phyloP scores from a whole-genome alignment of 352 stramenopile species.

The Thraustotheca clavata region DNA sequence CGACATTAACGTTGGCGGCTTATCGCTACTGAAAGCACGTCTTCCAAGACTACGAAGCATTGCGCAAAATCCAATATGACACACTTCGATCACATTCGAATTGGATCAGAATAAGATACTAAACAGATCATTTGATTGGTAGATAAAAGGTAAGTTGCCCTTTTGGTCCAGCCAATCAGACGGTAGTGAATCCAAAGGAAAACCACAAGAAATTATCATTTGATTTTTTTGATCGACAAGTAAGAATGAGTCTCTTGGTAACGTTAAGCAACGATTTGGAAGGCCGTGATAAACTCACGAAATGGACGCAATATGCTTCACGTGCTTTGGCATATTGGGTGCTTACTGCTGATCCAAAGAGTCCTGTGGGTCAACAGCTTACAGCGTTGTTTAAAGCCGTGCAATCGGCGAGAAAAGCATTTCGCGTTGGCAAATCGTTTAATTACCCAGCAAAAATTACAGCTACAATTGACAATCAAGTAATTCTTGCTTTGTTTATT shows the following conservation, averaged over 20 bases:
- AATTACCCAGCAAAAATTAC: slow-evolving; percentile 77
- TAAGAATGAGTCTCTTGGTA: slow-evolving; percentile 25
- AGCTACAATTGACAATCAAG: slow-evolving; percentile 46
- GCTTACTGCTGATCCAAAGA: slow-evolving; percentile 71
- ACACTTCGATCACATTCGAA: not conserved
- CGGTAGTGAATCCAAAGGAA: not conserved
- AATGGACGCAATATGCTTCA: slow-evolving; percentile 80
- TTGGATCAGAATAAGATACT: slow-evolving; percentile 12
- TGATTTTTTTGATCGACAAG: not conserved
- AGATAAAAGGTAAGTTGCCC: not conserved
- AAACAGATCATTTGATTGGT: slow-evolving; percentile 2
- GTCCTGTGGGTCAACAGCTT: slow-evolving; percentile 55
- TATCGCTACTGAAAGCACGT: not conserved
- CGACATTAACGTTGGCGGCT: slow-evolving; percentile 62
- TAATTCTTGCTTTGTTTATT: slow-evolving; percentile 15
- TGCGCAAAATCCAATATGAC: not conserved
- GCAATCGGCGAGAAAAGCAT: slow-evolving; percentile 75
- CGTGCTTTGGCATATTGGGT: slow-evolving; percentile 73
- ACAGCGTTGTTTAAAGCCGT: slow-evolving; percentile 67
- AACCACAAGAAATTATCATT: not conserved
- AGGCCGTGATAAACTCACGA: slow-evolving; percentile 81
- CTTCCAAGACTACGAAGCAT: not conserved
- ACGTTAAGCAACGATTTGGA: slow-evolving; percentile 33
- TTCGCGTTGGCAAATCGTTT: slow-evolving; percentile 76
- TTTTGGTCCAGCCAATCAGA: not conserved